Base-by-base conservation (phyloP, 2,329 filamentous ascomycete genomes). In the Beauveria australis region DNA sequence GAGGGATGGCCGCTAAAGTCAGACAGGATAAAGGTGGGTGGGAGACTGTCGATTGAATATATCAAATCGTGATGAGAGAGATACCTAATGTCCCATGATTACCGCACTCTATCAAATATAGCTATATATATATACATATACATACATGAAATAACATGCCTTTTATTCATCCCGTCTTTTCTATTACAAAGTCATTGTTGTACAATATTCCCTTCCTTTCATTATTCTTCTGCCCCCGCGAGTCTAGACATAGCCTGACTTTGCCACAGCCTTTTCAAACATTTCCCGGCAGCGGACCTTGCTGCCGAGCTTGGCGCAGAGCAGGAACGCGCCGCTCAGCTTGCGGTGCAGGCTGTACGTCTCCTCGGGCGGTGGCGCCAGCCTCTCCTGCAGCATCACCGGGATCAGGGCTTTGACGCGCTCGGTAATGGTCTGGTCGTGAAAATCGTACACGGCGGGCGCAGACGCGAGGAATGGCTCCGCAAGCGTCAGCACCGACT, bases 281-380 rank as follows among this genome's bases (percentile, higher is more conserved):
- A 99, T 75, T 62, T 89, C 86, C 64, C 88, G 84, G 67, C 93
- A 97, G 61, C 80, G 79, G 3, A 99, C 92, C 64, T 85, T 82
- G 72, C 91, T 96, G 3, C 91, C 92, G 62, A 99, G 73, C 65
- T 86, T 83, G 0, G 94, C 92, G 73, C 94, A 99, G 19, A 99
- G 79, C 69, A 99, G 75, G 71, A 99, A 99, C 0, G 94, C 95
- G 0, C 94, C 94, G 72, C 92, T 96, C 59, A 99, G 77, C 77
- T 99, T 99, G 63, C 94, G 84, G 74, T 99, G 94, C 68, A 99
- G 75, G 71, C 89, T 93, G 71, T 99, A 99, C 57, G 94, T 99
- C 79, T 99, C 94, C 76, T 99, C 95, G 0, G 94, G 94, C 26
- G 95, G 94, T 26, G 94, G 93, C 18, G 91, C 86, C 22, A 99